Evolutionary conservation across 441 rosid species (phyloP), one percentile per base, ranked within the genome.

Genomic region (Pelargonium citronellum): DNA sequence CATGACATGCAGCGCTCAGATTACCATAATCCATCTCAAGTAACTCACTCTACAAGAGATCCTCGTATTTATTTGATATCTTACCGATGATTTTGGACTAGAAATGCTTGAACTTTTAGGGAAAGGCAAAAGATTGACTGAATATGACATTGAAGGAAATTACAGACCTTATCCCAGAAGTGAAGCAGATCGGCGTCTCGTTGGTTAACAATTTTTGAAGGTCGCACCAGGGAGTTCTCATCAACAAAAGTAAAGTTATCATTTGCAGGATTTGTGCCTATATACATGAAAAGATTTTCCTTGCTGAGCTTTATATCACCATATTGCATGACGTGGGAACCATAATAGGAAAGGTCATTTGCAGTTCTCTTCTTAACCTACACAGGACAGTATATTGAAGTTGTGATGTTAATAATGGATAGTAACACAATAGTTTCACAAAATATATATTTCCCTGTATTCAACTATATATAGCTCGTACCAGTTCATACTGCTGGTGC

Each of bases 321-420:
- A 69, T 82, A 95, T 64, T 88, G 89, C 97, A 92, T 89, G 76
- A 92, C 99, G 79, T 95, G 99, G 72, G 99, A 95, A 58, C 98
- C 95, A 70, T 77, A 87, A n/a, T 65, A 65, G 70, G 69, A 77
- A 75, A 82, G 80, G 17, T 22, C 84, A 75, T 71, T 79, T 15
- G 80, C 67, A 44, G 97, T 95, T 84, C 94, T 89, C 79, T 5
- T 76, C 79, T 89, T 95, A 73, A 95, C 97, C 97, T 89, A 85
- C 64, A 76, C 68, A 79, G 75, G 74, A 30, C 64, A 27, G 30
- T 27, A 27, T 27, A 27, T 1, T 27, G 30, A 27, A 0, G 30
- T 27, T 27, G 30, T 27, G 30, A 27, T 27, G 30, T 27, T 27
- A 2, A 27, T 27, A 27, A 27, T 27, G 30, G 30, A 27, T 27